phyloP scores from a whole-genome alignment of 225 moss, liverwort and hornwort species.

The Pseudoscleropodium purum region DNA sequence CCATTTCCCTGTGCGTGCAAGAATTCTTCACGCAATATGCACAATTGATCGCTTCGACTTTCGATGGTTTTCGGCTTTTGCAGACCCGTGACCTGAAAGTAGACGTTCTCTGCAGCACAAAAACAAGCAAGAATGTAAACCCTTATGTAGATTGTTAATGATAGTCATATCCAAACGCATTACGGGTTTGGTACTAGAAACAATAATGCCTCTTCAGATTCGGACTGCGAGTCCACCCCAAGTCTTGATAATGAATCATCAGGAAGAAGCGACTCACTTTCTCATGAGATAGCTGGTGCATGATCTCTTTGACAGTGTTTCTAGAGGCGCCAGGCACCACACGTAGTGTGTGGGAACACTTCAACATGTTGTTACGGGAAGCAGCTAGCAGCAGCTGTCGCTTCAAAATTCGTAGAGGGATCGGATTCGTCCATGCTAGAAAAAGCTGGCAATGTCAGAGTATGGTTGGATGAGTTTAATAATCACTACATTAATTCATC shows the following conservation, averaged over 20 bases:
- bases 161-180: background rate
- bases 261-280: slow-evolving; percentile 27
- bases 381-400: slow-evolving; percentile 84
- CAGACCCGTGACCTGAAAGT: background rate
- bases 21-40: slow-evolving; percentile 37
- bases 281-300: slow-evolving; percentile 63
- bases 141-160: background rate
- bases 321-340: slow-evolving; percentile 74
- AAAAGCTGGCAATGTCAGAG: slow-evolving; percentile 48
- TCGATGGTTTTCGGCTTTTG: slow-evolving; percentile 10
- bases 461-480: background rate
- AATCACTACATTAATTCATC: background rate
- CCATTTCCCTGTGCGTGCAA: slow-evolving; percentile 52
- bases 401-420: slow-evolving; percentile 82
- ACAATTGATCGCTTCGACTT: slow-evolving; percentile 28
- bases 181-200: background rate
- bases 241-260: background rate
- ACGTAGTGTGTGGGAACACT: slow-evolving; percentile 47
- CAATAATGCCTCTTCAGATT: background rate
- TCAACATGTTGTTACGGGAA: slow-evolving; percentile 59
- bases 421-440: slow-evolving; percentile 82
- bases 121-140: background rate
- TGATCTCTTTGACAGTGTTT: slow-evolving; percentile 58
- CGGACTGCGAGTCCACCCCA: background rate
- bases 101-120: background rate